phyloP scores from a whole-genome alignment of 2,329 filamentous ascomycete genomes.

The Sclerotinia sclerotiorum region DNA sequence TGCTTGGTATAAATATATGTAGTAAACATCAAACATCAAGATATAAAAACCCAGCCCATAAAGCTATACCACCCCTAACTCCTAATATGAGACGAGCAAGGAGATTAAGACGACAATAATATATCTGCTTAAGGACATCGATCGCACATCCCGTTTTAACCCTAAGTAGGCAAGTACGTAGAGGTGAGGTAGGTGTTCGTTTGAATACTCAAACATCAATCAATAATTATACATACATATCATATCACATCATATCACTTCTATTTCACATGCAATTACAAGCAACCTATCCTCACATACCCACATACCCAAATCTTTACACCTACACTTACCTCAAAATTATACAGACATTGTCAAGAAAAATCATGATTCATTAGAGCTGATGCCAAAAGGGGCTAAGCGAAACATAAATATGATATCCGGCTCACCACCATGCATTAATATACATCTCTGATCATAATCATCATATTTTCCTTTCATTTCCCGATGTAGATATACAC shows the following conservation, averaged over 20 bases:
- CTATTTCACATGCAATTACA: neutral
- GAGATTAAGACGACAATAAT: neutral
- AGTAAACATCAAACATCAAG: too few relatives aligned
- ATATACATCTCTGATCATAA: constrained; percentile 23
- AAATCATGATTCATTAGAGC: constrained; percentile 21
- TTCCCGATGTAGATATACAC: constrained; percentile 9
- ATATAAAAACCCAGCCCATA: neutral
- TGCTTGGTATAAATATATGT: neutral
- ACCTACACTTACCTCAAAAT: neutral
- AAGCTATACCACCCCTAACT: neutral
- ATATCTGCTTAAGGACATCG: neutral
- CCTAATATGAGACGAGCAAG: neutral
- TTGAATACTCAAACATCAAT: neutral
- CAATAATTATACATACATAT: too few relatives aligned
- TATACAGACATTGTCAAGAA: neutral
- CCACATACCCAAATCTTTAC: neutral
- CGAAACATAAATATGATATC: constrained; percentile 15
- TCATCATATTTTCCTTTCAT: constrained; percentile 12
- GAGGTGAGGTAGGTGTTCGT: too few relatives aligned
- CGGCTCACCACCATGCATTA: constrained; percentile 22
- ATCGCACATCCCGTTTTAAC: neutral
- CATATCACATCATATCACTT: neutral
- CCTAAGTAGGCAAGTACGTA: neutral
- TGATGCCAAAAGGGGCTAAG: constrained; percentile 25
- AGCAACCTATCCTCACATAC: neutral